Conservation (phyloP, 2,329 filamentous ascomycete genomes). For the Amauroascus verrucosus region DNA sequence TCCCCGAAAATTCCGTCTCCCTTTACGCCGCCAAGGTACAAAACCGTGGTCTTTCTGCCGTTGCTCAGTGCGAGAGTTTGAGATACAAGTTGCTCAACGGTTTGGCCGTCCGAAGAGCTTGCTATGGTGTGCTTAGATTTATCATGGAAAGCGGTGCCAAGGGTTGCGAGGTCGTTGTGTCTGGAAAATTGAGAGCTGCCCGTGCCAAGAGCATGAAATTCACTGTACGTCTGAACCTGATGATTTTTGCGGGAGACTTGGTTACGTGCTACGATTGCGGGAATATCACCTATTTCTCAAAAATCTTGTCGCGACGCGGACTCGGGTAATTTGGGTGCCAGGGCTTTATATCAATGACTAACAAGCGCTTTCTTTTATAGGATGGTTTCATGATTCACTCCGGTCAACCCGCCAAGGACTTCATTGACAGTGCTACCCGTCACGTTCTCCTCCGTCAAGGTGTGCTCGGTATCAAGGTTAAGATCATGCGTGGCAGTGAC, state of each 20-base stretch:
- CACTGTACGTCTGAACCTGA: constrained; percentile 55
- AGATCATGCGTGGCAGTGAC: constrained; percentile 99
- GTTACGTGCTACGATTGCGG: background rate
- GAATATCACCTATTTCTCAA: background rate
- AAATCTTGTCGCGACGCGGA: background rate
- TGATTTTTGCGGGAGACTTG: background rate
- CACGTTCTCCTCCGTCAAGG: constrained; percentile 99
- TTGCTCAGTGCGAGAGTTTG: constrained; percentile 99
- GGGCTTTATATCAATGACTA: background rate
- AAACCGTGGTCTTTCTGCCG: constrained; percentile 98
- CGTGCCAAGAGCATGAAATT: constrained; percentile 99
- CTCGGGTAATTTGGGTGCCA: background rate
- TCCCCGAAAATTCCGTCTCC: constrained; percentile 99
- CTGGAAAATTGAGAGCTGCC: constrained; percentile 95
- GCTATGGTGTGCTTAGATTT: constrained; percentile 99
- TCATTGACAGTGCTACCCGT: constrained; percentile 96
- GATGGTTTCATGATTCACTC: constrained; percentile 99
- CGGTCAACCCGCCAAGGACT: constrained; percentile 97
- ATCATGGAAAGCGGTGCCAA: constrained; percentile 99
- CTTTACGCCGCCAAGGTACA: constrained; percentile 99
- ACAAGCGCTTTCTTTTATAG: constrained; percentile 28
- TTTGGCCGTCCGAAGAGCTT: constrained; percentile 94
- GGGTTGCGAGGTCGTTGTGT: constrained; percentile 99
- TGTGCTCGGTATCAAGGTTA: constrained; percentile 99
- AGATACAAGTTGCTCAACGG: constrained; percentile 99